Evolutionary conservation across 345 rosid species (phyloP).

Genomic region (Salix arbutifolia): DNA sequence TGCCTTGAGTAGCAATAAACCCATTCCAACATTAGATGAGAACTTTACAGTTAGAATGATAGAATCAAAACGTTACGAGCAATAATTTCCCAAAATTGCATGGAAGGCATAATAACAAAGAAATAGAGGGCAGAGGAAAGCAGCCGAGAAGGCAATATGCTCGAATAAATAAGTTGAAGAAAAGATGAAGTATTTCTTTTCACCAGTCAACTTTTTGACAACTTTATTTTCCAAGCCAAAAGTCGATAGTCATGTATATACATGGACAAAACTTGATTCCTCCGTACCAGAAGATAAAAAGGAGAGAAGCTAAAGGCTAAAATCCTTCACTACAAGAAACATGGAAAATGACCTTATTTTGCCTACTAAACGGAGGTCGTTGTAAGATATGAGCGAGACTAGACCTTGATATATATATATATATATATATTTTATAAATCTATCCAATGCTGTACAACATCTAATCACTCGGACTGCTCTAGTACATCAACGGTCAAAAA

Average conservation of each 20-base stretch:
- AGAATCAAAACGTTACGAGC: too few species aligned
- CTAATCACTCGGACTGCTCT: slow-evolving; percentile 6
- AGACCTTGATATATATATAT: slow-evolving; percentile 7
- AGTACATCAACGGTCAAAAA: slow-evolving; percentile 18
- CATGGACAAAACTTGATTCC: slow-evolving; percentile 6
- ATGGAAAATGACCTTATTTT: neutral
- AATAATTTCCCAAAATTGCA: too few species aligned
- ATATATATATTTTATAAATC: slow-evolving; percentile 7
- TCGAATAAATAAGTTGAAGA: neutral
- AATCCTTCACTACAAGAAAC: neutral
- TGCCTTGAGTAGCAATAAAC: too few species aligned
- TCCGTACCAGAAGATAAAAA: neutral
- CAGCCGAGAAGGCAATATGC: too few species aligned
- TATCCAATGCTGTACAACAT: slow-evolving; percentile 29
- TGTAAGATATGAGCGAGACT: slow-evolving; percentile 8
- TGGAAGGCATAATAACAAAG: neutral
- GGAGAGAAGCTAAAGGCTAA: neutral
- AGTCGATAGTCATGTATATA: neutral
- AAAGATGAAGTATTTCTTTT: neutral
- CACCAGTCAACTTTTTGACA: neutral
- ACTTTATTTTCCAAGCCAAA: neutral
- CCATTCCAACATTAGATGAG: too few species aligned
- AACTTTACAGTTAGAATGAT: too few species aligned
- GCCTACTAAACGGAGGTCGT: neutral
- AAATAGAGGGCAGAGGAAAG: too few species aligned